Evolutionary conservation across 2,329 filamentous ascomycete genomes (phyloP).

Genomic region (Aspergillus floridensis): DNA sequence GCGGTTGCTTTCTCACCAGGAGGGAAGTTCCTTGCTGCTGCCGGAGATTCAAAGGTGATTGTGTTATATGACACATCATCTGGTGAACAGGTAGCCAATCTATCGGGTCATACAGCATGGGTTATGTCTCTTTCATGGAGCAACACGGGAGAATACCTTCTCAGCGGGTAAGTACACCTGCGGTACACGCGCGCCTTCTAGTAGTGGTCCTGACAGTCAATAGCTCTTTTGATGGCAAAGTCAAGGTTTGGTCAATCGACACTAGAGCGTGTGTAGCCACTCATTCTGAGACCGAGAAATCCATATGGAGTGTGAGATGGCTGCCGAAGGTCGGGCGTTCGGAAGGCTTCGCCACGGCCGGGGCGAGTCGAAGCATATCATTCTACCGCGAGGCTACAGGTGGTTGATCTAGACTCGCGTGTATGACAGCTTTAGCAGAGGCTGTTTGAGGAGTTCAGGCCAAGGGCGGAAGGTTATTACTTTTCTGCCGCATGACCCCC

Average conservation of each 20-base stretch:
- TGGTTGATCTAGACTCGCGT: conserved; percentile 38
- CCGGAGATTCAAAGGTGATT: conserved; percentile 84
- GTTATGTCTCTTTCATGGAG: conserved; percentile 91
- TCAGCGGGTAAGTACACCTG: conserved; percentile 66
- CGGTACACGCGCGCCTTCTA: neutral
- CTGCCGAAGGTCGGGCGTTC: conserved; percentile 64
- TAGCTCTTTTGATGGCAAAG: conserved; percentile 83
- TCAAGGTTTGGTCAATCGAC: conserved; percentile 93
- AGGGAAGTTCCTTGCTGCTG: conserved; percentile 79
- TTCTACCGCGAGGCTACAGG: conserved; percentile 86
- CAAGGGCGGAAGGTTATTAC: neutral
- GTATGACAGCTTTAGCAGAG: neutral
- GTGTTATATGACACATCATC: conserved; percentile 88
- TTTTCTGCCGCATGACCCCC: neutral
- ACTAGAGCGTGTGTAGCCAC: conserved; percentile 82
- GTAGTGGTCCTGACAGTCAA: neutral
- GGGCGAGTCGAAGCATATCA: conserved; percentile 70
- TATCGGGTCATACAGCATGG: conserved; percentile 80
- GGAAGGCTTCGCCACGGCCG: conserved; percentile 74
- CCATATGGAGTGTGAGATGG: conserved; percentile 82
- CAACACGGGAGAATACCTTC: conserved; percentile 82
- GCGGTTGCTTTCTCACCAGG: conserved; percentile 84
- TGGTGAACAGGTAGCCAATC: conserved; percentile 85
- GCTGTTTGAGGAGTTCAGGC: neutral
- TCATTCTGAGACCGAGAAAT: conserved; percentile 83